Conservation (phyloP, 768 basidiomycete species). For the Vararia minispora region DNA sequence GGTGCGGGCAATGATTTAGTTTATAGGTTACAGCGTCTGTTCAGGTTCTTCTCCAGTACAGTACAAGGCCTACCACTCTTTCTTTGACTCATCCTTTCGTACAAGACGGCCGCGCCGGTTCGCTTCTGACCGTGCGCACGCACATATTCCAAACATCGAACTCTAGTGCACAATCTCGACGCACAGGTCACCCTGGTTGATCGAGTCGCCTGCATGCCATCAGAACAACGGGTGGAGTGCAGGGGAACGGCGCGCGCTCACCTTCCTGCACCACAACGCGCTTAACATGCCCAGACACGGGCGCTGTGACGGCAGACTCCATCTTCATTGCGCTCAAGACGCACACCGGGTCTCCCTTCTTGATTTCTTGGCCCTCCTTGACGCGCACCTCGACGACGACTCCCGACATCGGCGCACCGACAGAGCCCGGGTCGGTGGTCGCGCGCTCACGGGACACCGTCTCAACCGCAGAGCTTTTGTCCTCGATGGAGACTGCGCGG, state of each 20-base stretch:
- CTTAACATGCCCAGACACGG: constrained; percentile 94
- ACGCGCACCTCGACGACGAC: constrained; percentile 97
- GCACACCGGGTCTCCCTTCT: constrained; percentile 94
- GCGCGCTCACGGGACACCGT: constrained; percentile 93
- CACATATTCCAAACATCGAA: background rate
- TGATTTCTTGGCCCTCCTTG: constrained; percentile 95
- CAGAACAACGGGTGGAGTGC: constrained; percentile 2
- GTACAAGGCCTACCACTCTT: no score
- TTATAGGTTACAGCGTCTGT: no score
- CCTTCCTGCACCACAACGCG: constrained; percentile 87
- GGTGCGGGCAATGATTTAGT: no score
- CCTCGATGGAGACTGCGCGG: constrained; percentile 91
- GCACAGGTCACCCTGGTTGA: constrained; percentile 86
- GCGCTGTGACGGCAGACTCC: constrained; percentile 95
- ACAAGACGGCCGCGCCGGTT: no score
- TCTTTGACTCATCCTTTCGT: no score
- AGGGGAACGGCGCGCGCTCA: constrained; percentile 20
- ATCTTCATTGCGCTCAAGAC: constrained; percentile 99
- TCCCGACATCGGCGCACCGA: constrained; percentile 96
- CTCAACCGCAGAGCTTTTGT: constrained; percentile 95
- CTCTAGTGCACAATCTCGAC: constrained; percentile 74
- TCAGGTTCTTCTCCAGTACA: no score
- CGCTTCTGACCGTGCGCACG: no score
- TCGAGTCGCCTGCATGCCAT: constrained; percentile 63
- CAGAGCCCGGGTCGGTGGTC: constrained; percentile 86